Percentiles rank a stretch among this genome's conserved stretches.
phyloP scores from a whole-genome alignment of 2,329 filamentous ascomycete species.

The Microthyrium microscopicum region DNA sequence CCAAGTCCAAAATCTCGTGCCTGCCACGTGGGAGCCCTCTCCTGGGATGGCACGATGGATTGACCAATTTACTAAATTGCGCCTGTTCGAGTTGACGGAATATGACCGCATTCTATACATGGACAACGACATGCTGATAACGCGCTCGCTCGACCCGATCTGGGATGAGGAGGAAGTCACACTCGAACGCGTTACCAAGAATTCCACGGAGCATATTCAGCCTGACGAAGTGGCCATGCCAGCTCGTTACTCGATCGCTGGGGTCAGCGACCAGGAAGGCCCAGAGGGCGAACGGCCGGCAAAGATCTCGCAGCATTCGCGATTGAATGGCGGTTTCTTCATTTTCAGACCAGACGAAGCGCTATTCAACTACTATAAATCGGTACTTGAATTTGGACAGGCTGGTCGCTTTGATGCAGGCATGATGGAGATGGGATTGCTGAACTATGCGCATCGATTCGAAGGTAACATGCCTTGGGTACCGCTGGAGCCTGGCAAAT shows the following conservation, averaged over 20 bases:
- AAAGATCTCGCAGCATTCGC: neutral
- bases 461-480: conserved; percentile 7
- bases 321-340: conserved; percentile 7
- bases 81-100: conserved; percentile 5
- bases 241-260: conserved; percentile 3
- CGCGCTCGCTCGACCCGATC: conserved; percentile 5
- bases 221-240: neutral
- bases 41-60: conserved; percentile 2
- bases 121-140: conserved; percentile 8
- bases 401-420: conserved; percentile 1
- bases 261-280: conserved; percentile 1
- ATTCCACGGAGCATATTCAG: too few species aligned
- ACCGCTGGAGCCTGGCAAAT: conserved; percentile 1
- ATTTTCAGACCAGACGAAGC: conserved; percentile 4
- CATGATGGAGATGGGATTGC: conserved; percentile 7
- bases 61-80: conserved; percentile 9
- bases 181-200: neutral
- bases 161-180: conserved; percentile 2
- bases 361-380: conserved; percentile 5
- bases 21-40: neutral
- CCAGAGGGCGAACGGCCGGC: neutral
- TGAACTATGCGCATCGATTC: conserved; percentile 6
- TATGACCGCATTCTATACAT: conserved; percentile 8
- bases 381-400: conserved; percentile 4
- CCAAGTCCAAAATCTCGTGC: neutral